phyloP scores from a whole-genome alignment of 345 rosid species.

The Arabidopsis thaliana region TAIR10.1 NC_003071.7:834001-834500 shows the following conservation, averaged over 20 bases:
- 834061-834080: too few relatives aligned
- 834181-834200: not conserved
- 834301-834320: not conserved
- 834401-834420: slow-evolving; percentile 25
- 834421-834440: slow-evolving; percentile 38
- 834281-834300: not conserved
- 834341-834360: slow-evolving; percentile 4
- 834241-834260: not conserved
- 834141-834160: too few relatives aligned
- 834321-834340: too few relatives aligned
- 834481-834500: slow-evolving; percentile 27
- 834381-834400: not conserved
- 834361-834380: slow-evolving; percentile 36
- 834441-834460: slow-evolving; percentile 26
- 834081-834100: too few relatives aligned
- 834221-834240: not conserved
- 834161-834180: not conserved
- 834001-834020: too few relatives aligned
- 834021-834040: too few relatives aligned
- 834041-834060: too few relatives aligned
- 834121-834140: too few relatives aligned
- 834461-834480: slow-evolving; percentile 14
- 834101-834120: too few relatives aligned
- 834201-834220: not conserved
- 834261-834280: too few relatives aligned